These are phyloP conservation scores for Ichthyophthirius multifiliis DNA, from an alignment of 169 alveolate species.

Conservation along the genomic window DNA sequence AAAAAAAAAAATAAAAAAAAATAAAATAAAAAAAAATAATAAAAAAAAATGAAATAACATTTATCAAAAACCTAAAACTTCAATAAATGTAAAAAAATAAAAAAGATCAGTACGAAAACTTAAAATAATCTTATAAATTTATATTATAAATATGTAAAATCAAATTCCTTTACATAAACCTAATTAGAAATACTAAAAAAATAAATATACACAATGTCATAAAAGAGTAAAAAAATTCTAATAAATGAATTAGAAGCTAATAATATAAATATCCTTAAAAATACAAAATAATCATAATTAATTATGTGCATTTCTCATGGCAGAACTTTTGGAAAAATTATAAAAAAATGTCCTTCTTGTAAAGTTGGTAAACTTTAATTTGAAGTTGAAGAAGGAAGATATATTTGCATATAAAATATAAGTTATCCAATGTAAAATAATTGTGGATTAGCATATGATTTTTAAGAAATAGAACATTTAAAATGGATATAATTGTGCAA, in stretches of 20 bases:
- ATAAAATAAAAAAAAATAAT: no score
- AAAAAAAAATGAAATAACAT: no score
- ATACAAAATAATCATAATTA: neutral
- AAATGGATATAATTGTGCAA: no score
- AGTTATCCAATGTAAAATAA: neutral
- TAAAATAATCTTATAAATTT: no score
- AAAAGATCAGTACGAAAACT: no score
- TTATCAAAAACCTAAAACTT: no score
- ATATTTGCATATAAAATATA: neutral
- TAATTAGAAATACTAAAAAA: no score
- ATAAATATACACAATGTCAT: no score
- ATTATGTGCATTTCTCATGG: neutral
- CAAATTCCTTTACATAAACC: no score
- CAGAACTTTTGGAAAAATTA: neutral
- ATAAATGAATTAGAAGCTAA: neutral
- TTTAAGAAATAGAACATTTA: neutral
- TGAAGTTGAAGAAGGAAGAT: slow-evolving; percentile 3
- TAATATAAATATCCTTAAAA: neutral
- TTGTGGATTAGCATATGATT: slow-evolving; percentile 1
- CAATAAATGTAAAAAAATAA: no score
- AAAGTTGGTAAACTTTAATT: neutral
- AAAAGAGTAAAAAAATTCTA: neutral
- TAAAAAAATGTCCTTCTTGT: slow-evolving; percentile 3
- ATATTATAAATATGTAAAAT: no score
- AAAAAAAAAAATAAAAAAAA: no score